These are phyloP conservation scores for Backusella tarrabulga DNA, from an alignment of 192 early-diverging fungal genomes.

Conservation along the genomic window DNA sequence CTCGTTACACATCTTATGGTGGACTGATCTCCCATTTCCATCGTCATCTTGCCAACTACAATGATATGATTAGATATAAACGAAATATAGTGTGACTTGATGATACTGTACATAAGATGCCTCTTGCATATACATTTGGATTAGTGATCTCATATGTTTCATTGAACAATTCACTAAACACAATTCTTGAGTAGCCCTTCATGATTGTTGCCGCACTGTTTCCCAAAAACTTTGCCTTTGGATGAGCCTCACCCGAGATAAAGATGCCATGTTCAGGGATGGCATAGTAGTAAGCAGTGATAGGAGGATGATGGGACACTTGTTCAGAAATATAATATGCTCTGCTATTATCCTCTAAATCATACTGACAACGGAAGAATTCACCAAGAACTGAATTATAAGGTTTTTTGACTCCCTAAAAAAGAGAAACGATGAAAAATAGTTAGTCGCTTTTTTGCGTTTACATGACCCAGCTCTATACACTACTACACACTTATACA, in stretches of 20 bases:
- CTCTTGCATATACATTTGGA: constrained; percentile 90
- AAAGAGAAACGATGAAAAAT: background rate
- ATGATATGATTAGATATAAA: background rate
- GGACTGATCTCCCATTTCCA: constrained; percentile 84
- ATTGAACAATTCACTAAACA: constrained; percentile 52
- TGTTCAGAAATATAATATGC: constrained; percentile 85
- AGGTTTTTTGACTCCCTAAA: constrained; percentile 84
- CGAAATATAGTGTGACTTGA: background rate
- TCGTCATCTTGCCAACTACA: constrained; percentile 79
- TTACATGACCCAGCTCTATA: background rate
- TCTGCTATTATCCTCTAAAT: constrained; percentile 61
- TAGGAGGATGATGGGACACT: constrained; percentile 90
- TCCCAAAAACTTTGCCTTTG: constrained; percentile 82
- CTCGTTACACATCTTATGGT: constrained; percentile 65
- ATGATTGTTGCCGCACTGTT: constrained; percentile 91
- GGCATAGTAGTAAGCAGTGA: constrained; percentile 79
- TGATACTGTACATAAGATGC: constrained; percentile 54
- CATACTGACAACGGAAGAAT: constrained; percentile 78
- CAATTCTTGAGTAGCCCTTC: constrained; percentile 63
- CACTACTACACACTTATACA: background rate
- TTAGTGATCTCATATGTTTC: constrained; percentile 80
- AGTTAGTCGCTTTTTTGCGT: background rate
- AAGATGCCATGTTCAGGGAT: constrained; percentile 76
- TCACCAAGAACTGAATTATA: constrained; percentile 94
- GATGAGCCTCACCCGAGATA: constrained; percentile 76